Percentiles rank a stretch among this genome's conserved stretches.
phyloP scores from a whole-genome alignment of 371 early-diverging fungal genomes.

The Syncephalastrum racemosum region DNA sequence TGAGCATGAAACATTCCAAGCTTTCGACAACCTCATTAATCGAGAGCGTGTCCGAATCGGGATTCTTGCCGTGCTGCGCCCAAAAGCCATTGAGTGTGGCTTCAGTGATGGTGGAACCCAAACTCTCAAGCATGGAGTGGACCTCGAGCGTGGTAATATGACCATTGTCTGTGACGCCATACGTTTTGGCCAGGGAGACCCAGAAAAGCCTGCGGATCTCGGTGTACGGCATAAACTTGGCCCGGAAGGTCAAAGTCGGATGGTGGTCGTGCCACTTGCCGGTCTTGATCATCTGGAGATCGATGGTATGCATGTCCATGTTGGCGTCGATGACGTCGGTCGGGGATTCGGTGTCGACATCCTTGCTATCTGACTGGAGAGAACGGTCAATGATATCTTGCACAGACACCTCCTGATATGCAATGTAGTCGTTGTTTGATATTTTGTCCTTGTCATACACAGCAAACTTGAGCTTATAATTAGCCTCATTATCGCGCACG shows the following conservation, averaged over 20 bases:
- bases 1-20: constrained; percentile 54
- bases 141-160: constrained; percentile 61
- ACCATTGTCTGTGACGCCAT: constrained; percentile 60
- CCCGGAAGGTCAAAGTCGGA: constrained; percentile 52
- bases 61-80: constrained; percentile 54
- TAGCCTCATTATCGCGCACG: constrained; percentile 54
- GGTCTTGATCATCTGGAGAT: constrained; percentile 34
- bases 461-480: constrained; percentile 66
- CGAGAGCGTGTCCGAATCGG: constrained; percentile 58
- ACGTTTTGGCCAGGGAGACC: constrained; percentile 65
- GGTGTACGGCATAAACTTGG: constrained; percentile 65
- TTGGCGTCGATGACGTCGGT: constrained; percentile 46
- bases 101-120: constrained; percentile 74
- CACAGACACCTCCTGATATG: constrained; percentile 51
- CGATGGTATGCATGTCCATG: constrained; percentile 43
- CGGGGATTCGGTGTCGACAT: constrained; percentile 7
- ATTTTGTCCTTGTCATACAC: constrained; percentile 82
- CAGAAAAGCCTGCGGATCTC: constrained; percentile 75
- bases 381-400: constrained; percentile 31
- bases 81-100: constrained; percentile 68
- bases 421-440: constrained; percentile 71
- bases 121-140: constrained; percentile 72
- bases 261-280: constrained; percentile 39
- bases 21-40: constrained; percentile 66
- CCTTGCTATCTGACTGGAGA: constrained; percentile 9